Evolutionary conservation across 306 rosid species (phyloP).

Genomic region (Chamaecrista fasciculata): DNA sequence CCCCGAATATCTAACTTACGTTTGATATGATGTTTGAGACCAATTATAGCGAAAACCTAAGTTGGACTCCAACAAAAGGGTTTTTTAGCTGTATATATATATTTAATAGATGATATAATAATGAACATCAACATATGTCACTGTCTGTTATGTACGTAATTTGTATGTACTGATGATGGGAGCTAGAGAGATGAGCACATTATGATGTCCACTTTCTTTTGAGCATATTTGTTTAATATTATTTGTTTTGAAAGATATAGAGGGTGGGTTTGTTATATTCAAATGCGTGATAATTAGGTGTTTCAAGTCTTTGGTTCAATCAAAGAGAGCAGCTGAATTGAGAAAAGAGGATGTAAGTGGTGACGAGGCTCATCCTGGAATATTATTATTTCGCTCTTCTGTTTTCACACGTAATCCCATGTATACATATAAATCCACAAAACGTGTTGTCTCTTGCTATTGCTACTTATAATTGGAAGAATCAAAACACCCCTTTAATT

Average conservation of each 20-base stretch:
- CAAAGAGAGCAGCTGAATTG: conserved; percentile 24
- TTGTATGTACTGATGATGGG: neutral
- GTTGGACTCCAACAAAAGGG: neutral
- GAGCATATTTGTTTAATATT: neutral
- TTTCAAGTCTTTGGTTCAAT: conserved; percentile 39
- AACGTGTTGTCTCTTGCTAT: neutral
- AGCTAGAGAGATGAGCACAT: conserved; percentile 20
- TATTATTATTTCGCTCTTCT: too few species aligned
- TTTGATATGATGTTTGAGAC: neutral
- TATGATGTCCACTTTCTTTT: neutral
- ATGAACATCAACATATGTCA: too few species aligned
- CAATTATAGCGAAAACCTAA: conserved; percentile 7
- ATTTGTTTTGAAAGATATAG: neutral
- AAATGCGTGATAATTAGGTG: conserved; percentile 28
- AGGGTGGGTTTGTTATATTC: conserved; percentile 8
- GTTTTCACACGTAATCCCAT: conserved; percentile 27
- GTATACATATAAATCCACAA: neutral
- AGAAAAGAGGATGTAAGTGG: conserved; percentile 13
- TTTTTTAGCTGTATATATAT: neutral
- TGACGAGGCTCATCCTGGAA: neutral
- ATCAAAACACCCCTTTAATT: neutral
- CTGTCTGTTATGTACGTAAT: neutral
- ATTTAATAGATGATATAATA: neutral
- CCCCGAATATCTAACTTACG: neutral
- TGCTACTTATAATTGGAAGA: neutral